Evolutionary conservation across 345 rosid species (phyloP), one percentile per base, ranked within the genome.

Genomic region (Hirschfeldia incana): DNA sequence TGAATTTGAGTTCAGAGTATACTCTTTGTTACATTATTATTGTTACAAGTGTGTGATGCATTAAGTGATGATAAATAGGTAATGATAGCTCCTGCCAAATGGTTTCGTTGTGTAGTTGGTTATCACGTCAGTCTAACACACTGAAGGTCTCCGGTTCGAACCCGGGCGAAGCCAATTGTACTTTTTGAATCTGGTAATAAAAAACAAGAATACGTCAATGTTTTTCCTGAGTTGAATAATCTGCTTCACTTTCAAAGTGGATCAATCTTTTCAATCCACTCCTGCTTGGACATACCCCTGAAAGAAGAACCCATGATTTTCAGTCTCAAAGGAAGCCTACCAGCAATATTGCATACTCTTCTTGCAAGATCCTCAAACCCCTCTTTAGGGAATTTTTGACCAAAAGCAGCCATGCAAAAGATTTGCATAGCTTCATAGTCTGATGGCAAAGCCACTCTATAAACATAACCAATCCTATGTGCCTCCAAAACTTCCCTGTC

Each of bases 21-120:
- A 21, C 21, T 21, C 21, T 21, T 21, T 21, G 21, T 21, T 21
- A 21, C 21, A 21, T 21, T 21, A 21, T 21, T 21, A 21, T 21
- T 21, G 21, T 21, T 21, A 21, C 21, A 21, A 21, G 21, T 21
- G 21, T 21, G 21, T 21, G 21, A 21, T 21, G 21, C 21, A 21
- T 21, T 21, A 21, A 21, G 21, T 21, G 21, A 21, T 21, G 21
- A 21, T 21, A 21, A 21, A 21, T 21, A 21, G 21, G 21, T 21
- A 21, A 21, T 21, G 21, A 21, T 21, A 21, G 21, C 21, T 21
- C 21, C 21, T 21, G 21, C 21, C 0, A 21, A 21, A 21, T 21
- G 96, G 97, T 92, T 82, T 92, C 93, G 92, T 90, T 94, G 97
- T 94, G 94, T 90, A 90, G 96, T 94, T 90, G 97, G 96, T 92